Base-by-base conservation (phyloP, 2,329 filamentous ascomycete genomes). In the Orbilia blumenaviensis region DNA sequence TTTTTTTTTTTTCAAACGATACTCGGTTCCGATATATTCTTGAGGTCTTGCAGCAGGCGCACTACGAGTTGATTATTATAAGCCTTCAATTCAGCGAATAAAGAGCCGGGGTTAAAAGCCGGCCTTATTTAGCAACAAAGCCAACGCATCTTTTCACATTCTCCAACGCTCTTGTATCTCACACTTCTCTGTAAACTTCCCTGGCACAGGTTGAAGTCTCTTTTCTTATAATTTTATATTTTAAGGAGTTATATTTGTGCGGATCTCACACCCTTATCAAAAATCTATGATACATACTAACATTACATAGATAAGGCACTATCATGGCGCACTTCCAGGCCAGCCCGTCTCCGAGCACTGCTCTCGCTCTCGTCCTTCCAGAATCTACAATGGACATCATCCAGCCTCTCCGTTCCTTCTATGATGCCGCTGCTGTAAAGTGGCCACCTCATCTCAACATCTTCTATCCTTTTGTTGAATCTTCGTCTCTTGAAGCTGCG, bases 391-490 rank as follows among this genome's bases (percentile, higher is more conserved):
- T 12, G 81, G 46, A 64, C 16, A 46, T 66, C 21, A 50, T 77
- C 34, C 73, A 77, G 29, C 73, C 64, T 12, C 50, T 92, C 2
- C 86, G 89, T 48, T 84, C 83, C n/a, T 82, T 89, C 10, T 89
- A 91, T 81, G 89, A 91, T 81, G 88, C 88, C 75, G 85, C 86
- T 0, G 87, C 86, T 78, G 83, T 83, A 25, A 87, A 85, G 81
- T 91, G 90, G 89, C 89, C 89, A 2, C 87, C 89, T 10, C 89
- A 91, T 78, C 80, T 91, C 79, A 91, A 91, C 78, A 81, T 91
- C 25, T 79, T 90, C 21, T 91, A 91, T 80, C 90, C 89, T 0
- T 91, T 91, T 80, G 87, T 90, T 5, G 80, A 82, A 1, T 82
- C 84, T 0, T 84, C 86, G 1, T 78, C 79, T 7, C 83, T 91